These are phyloP conservation scores for Anastatica hierochuntica DNA, from an alignment of 345 rosid species.

Conservation along the genomic window DNA sequence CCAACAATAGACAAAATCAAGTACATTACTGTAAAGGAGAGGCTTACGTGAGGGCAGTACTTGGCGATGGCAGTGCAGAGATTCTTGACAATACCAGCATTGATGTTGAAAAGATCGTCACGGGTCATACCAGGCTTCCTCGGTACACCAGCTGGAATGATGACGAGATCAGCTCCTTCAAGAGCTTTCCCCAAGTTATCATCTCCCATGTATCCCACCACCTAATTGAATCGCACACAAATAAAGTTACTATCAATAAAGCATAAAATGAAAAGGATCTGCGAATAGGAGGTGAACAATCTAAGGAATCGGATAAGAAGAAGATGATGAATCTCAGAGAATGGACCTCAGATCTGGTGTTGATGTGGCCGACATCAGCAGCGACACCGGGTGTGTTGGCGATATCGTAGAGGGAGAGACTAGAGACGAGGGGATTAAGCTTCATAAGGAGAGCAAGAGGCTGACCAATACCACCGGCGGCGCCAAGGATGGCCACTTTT, in stretches of 20 bases:
- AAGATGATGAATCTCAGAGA: not conserved
- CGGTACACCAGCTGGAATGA: constrained; percentile 70
- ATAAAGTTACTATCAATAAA: too few relatives aligned
- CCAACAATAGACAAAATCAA: not conserved
- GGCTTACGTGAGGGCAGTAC: constrained; percentile 44
- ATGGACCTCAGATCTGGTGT: constrained; percentile 57
- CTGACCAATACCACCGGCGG: constrained; percentile 82
- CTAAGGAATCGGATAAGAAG: not conserved
- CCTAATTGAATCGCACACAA: constrained; percentile 9
- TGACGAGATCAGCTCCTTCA: constrained; percentile 51
- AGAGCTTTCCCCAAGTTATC: constrained; percentile 33
- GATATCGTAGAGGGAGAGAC: constrained; percentile 59
- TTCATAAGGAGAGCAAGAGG: constrained; percentile 71
- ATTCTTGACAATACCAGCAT: constrained; percentile 42
- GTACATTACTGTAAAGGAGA: not conserved
- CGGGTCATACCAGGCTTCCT: constrained; percentile 81
- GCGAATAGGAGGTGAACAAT: too few relatives aligned
- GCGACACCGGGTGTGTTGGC: constrained; percentile 76
- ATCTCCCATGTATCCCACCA: constrained; percentile 35
- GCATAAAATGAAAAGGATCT: too few relatives aligned
- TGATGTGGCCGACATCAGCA: constrained; percentile 73
- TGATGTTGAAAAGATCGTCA: constrained; percentile 63
- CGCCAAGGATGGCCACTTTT: constrained; percentile 73
- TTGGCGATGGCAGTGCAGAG: constrained; percentile 48
- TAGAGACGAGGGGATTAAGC: constrained; percentile 68